Evolutionary conservation across 768 basidiomycete species (phyloP).

Genomic region (Tricholoma hemisulphureum): DNA sequence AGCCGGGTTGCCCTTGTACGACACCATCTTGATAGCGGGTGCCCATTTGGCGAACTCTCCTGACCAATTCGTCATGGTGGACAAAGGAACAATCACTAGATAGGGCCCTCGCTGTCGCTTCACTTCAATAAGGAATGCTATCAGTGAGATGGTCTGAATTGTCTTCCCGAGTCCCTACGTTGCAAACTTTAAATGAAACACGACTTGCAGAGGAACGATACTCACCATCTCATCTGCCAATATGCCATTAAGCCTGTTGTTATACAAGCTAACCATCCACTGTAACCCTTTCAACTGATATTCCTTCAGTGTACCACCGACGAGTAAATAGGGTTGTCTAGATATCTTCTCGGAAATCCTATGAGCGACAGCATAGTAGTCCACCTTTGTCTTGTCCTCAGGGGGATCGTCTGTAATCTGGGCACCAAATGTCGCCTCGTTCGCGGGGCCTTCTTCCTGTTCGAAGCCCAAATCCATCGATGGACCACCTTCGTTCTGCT

Average conservation of each 20-base stretch:
- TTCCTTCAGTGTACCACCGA: constrained; percentile 90
- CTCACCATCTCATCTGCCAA: constrained; percentile 90
- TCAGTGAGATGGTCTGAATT: constrained; percentile 92
- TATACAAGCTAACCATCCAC: constrained; percentile 98
- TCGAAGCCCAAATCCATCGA: constrained; percentile 47
- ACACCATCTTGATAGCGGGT: constrained; percentile 70
- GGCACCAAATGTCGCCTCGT: constrained; percentile 90
- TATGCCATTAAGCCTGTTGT: constrained; percentile 94
- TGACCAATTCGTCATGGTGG: constrained; percentile 97
- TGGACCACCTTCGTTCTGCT: constrained; percentile 73
- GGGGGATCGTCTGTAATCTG: constrained; percentile 63
- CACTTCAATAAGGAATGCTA: constrained; percentile 88
- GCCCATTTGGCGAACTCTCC: constrained; percentile 99
- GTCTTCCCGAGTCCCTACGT: constrained; percentile 90
- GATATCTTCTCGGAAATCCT: constrained; percentile 83
- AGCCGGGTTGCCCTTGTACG: constrained; percentile 90
- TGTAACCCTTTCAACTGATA: constrained; percentile 94
- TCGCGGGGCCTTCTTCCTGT: constrained; percentile 69
- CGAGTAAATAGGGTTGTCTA: constrained; percentile 67
- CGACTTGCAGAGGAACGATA: constrained; percentile 5
- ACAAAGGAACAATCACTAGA: constrained; percentile 92
- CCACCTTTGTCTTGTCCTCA: constrained; percentile 71
- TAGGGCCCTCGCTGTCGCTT: constrained; percentile 93
- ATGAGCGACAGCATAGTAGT: constrained; percentile 97
- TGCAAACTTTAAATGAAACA: constrained; percentile 8